Evolutionary conservation across 1,139 yeast genomes (phyloP), one percentile per base, ranked within the genome.

Genomic region (Nematodospora anomalae): DNA sequence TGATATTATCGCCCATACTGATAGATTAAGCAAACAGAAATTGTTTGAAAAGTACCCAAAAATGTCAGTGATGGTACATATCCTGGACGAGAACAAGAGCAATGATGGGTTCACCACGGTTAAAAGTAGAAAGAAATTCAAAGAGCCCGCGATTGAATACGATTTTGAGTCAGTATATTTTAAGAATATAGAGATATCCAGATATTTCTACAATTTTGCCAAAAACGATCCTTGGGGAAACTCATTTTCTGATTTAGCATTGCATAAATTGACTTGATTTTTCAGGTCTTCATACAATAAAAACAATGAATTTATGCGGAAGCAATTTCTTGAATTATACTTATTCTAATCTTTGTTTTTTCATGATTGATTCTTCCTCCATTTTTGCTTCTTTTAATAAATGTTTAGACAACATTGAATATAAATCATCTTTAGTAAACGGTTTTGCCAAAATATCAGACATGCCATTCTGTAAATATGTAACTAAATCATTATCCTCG

Each of bases 361-460:
- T 45, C n/a, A 29, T 22, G 24, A 28, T 26, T 3, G 32, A 31
- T 12, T 21, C 41, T 35, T 36, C 43, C 11, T 30, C 40, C 16
- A 40, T 40, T 16, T 35, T 44, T 10, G 49, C 55, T 33, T 43
- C 47, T 6, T 58, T 51, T 28, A 67, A 52, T 34, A 83, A 60
- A 56, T 87, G 89, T 53, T 87, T 82, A 43, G 84, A 79, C 41
- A 87, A 63, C 55, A 86, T 84, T 38, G 80, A 71, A 54, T 83
- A 85, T 40, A 89, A 67, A 55, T 87, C 95, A 47, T 82, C 89
- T 54, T 84, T 86, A 4, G 94, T 83, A 57, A 90, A 90, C 1
- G 97, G 97, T 57, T 89, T 89, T 2, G 96, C 95, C 49, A 90
- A 66, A 34, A 89, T 85, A 60, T 88, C 96, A 38, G 87, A 83